Base-by-base conservation (phyloP, 257 asterid genomes). In the Przewalskia tangutica region DNA sequence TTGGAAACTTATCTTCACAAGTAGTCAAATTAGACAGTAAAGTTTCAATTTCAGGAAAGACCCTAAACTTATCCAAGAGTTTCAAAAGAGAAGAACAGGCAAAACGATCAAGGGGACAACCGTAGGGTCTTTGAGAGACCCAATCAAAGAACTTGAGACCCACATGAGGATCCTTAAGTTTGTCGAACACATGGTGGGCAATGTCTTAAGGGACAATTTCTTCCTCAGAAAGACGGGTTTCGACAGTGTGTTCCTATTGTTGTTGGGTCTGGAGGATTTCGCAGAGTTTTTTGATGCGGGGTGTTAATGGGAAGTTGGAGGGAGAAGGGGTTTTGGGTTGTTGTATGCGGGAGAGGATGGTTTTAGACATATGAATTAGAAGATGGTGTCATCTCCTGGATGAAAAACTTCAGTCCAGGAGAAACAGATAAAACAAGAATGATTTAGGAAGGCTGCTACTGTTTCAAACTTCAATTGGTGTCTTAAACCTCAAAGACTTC, bases 181-280 rank as follows among this genome's bases (percentile, higher is more conserved):
- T 91, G 88, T 92, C 99, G 87, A 95, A 92, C 97, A 95, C 95
- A 14, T 85, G 82, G 94, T 88, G 92, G 82, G 99, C 97, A 90
- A 95, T 87, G 42, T 92, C 93, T 0, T 97, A 87, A 14, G 97
- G 97, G 65, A 90, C 86, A 6, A 89, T 82, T 38, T 90, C 93
- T 79, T 88, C 95, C 32, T 89, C 94, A 0, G 84, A 84, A 46
- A 94, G 87, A 0, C 93, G 93, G 78, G 85, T 84, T 81, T 89
- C 91, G 54, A 96, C 86, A 42, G 89, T 48, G 64, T 85, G 84
- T 85, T 93, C 93, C 94, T 97, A 96, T 0, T 83, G 86, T 23
- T 79, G 46, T 79, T 90, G 90, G 32, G 87, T 85, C 79, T 88
- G 87, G 84, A 96, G 94, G 75, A 93, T 90, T 13, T 88, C 63